Evolutionary conservation across 257 asterid species (phyloP).

Genomic region (Plantago elongata): DNA sequence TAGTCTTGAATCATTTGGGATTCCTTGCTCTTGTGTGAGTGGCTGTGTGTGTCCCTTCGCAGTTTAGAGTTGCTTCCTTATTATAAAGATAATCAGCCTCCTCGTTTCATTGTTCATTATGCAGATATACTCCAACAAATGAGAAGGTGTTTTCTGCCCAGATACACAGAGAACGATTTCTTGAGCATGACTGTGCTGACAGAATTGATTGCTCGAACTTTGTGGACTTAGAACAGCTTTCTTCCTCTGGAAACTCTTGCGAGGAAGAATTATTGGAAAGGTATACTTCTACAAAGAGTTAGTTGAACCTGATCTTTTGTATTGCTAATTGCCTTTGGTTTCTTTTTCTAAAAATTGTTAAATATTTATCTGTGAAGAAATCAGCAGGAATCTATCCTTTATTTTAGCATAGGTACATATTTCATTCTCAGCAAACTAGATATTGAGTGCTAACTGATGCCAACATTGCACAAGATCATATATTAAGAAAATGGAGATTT

Average conservation of each 20-base stretch:
- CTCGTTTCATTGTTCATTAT: slow-evolving; percentile 15
- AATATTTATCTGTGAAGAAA: too few relatives aligned
- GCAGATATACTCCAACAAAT: slow-evolving; percentile 54
- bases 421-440: too few relatives aligned
- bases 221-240: slow-evolving; percentile 91
- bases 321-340: slow-evolving; percentile 4
- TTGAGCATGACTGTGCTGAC: slow-evolving; percentile 63
- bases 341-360: background rate
- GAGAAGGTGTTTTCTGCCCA: slow-evolving; percentile 55
- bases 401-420: too few relatives aligned
- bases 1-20: background rate
- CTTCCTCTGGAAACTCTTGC: slow-evolving; percentile 89
- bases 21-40: slow-evolving; percentile 15
- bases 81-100: slow-evolving; percentile 4
- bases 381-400: too few relatives aligned
- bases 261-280: slow-evolving; percentile 88
- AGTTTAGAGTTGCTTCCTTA: slow-evolving; percentile 9
- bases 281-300: slow-evolving; percentile 31
- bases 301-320: background rate
- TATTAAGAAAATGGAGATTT: too few relatives aligned
- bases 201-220: slow-evolving; percentile 76
- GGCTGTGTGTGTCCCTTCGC: slow-evolving; percentile 9
- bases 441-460: too few relatives aligned
- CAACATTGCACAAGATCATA: too few relatives aligned
- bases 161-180: slow-evolving; percentile 44